These are phyloP conservation scores for Rhodotorula toruloides DNA, from an alignment of 768 basidiomycete species.

Conservation along the genomic window DNA sequence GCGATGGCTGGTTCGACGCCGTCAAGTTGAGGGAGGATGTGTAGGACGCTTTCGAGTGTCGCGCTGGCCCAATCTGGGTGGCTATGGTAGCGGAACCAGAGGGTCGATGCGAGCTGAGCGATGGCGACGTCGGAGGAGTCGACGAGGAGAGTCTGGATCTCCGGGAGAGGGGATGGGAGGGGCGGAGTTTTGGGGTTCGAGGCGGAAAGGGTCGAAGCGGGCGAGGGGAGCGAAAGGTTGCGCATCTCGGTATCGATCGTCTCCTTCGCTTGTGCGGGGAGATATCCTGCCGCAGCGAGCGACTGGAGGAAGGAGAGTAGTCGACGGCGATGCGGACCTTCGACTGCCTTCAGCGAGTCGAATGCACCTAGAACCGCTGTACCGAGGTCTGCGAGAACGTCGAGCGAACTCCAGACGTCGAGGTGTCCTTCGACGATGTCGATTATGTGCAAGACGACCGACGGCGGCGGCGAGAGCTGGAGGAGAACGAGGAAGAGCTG, in stretches of 20 bases:
- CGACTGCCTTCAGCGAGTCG: background rate
- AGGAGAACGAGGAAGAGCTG: slow-evolving; percentile 23
- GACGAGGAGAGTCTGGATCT: slow-evolving; percentile 27
- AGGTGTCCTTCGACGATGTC: slow-evolving; percentile 16
- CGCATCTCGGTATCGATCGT: background rate
- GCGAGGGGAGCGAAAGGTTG: background rate
- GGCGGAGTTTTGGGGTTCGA: background rate
- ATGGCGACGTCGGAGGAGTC: slow-evolving; percentile 14
- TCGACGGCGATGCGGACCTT: background rate
- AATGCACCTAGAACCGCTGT: background rate
- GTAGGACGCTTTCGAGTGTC: slow-evolving; percentile 20
- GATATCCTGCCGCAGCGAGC: background rate
- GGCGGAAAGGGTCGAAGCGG: background rate
- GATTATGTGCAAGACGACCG: slow-evolving; percentile 14
- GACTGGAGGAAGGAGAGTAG: slow-evolving; percentile 8
- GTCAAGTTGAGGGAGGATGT: slow-evolving; percentile 4
- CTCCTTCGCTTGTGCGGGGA: background rate
- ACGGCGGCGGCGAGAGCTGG: background rate
- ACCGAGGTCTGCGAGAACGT: slow-evolving; percentile 4
- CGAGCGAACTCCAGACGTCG: slow-evolving; percentile 20
- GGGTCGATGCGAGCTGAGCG: slow-evolving; percentile 3
- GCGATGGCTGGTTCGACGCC: background rate
- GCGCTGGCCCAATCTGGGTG: slow-evolving; percentile 2
- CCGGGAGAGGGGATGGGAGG: slow-evolving; percentile 7
- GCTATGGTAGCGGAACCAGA: slow-evolving; percentile 3